Evolutionary conservation across 495 filamentous ascomycete species (phyloP).

Genomic region (Aspergillus cavernicola): DNA sequence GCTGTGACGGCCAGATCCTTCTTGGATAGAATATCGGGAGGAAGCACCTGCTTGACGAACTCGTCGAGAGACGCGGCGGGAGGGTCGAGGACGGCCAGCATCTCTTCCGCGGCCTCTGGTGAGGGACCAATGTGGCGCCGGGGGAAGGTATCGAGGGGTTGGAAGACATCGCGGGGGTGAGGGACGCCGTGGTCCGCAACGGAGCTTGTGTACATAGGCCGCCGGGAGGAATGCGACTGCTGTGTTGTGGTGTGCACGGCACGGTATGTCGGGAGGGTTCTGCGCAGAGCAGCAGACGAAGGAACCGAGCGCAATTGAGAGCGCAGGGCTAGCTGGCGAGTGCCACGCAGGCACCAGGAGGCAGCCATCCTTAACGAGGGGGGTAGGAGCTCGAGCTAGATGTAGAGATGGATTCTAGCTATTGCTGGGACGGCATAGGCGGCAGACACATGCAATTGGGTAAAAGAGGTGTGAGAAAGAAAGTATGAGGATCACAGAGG

Average conservation of each 20-base stretch:
- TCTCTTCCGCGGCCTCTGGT: slow-evolving; percentile 62
- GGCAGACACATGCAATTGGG: slow-evolving; percentile 3
- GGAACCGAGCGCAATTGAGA: slow-evolving; percentile 26
- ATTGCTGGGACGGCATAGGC: neutral
- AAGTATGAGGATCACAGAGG: neutral
- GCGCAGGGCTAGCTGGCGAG: slow-evolving; percentile 41
- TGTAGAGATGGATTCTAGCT: slow-evolving; percentile 2
- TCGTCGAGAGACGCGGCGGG: slow-evolving; percentile 70
- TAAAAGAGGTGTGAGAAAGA: neutral
- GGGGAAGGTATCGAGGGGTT: slow-evolving; percentile 66
- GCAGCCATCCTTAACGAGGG: slow-evolving; percentile 34
- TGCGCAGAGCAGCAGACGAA: neutral
- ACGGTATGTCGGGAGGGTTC: slow-evolving; percentile 27
- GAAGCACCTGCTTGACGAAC: slow-evolving; percentile 88
- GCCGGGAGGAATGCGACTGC: slow-evolving; percentile 24
- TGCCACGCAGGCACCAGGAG: slow-evolving; percentile 39
- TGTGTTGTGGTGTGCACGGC: slow-evolving; percentile 26
- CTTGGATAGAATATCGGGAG: slow-evolving; percentile 73
- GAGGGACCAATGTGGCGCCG: slow-evolving; percentile 94
- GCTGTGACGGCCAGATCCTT: slow-evolving; percentile 46
- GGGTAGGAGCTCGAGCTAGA: neutral
- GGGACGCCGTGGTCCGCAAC: slow-evolving; percentile 40
- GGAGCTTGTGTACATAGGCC: slow-evolving; percentile 41
- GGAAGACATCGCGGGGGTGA: slow-evolving; percentile 42
- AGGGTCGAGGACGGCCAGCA: slow-evolving; percentile 79